Base-by-base conservation (phyloP, 805 yeast species). In the Monosporozyma solicola region DNA sequence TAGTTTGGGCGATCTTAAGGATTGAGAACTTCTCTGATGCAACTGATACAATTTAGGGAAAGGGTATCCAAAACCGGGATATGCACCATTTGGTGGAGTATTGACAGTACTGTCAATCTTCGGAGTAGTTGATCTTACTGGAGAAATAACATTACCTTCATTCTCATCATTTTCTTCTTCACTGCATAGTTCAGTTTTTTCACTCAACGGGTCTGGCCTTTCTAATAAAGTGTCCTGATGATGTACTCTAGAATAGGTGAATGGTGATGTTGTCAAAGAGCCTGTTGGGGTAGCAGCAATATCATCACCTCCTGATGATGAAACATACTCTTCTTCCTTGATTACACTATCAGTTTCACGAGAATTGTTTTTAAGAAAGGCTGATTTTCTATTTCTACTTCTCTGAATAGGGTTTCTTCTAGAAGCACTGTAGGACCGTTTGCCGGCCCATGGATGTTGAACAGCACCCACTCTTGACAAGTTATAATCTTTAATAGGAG, bases 261-360 rank as follows among this genome's bases (percentile, higher is more conserved):
- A 22, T 35, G 27, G 49, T 9, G 22, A 35, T 35, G 20, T 25
- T 25, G 31, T 22, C 3, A 24, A 2, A 22, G 13, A 6, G 9
- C 20, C 33, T 6, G 9, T 15, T 11, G 49, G 49, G 3, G 49
- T 33, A 32, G 15, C 44, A 3, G 49, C 24, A 32, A 8, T 33
- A 11, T 51, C 53, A 51, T 46, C 53, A 29, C 49, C 49, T 6
- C 47, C 48, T 5, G 51, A 49, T 15, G 62, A 58, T 5, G 59
- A 56, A 2, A 63, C 59, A 0, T 67, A 60, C 39, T 63, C 57
- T 48, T 66, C 71, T 51, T 67, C 71, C 45, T 66, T 64, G 43
- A 67, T 67, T 5, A 64, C 61, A 25, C 63, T 61, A 31, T 67
- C 67, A 3, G 62, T 51, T 8, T 59, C 61, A 5, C 57, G 48